Base-by-base conservation (phyloP, 164 flowering plant genomes). In the Annona squamosa region DNA sequence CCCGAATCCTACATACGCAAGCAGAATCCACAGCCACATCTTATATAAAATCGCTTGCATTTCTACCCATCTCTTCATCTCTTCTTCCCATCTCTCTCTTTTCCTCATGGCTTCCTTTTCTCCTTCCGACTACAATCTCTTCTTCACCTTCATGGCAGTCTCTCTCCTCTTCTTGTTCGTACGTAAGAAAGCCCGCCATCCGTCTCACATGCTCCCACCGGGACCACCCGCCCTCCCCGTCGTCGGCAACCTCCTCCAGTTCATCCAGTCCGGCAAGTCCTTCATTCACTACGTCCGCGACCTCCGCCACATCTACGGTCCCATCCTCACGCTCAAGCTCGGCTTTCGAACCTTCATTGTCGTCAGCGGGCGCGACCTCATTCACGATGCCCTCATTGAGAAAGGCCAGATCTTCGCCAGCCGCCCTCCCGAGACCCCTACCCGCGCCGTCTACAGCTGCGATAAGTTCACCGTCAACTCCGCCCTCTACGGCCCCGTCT, bases 151-250 rank as follows among this genome's bases (percentile, higher is more conserved):
- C 17, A 17, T 81, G 1, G 82, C 82, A n/a, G 1, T 81, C 46
- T 83, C 87, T 0, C 57, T 65, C 37, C 16, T 89, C 0, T 48
- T 86, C 19, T 70, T 84, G 79, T 19, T 85, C 9, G 26, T 81
- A 18, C 18, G 82, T 16, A 79, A 75, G 1, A 83, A 72, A 59
- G 4, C 71, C 41, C 79, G 73, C 5, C 72, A 83, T 2, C 84
- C 83, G 65, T 65, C 80, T 3, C 75, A 70, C 44, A 84, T 82
- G 41, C 92, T 92, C 4, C 98, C 97, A 12, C 97, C 98, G 0
- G 97, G 97, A 0, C 98, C 98, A 0, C 91, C 90, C 0, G 93
- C 97, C 0, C 89, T 91, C 91, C 98, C 99, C 0, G 67, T 94
- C 0, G 96, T 92, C 1, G 99, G 99, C 3, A 94, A 92, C 82